A percentile compares a stretch with the other conserved stretches of the same genome.
These are phyloP conservation scores for Lactifluus piperatus DNA, from an alignment of 768 basidiomycete species.

Conservation along the genomic window DNA sequence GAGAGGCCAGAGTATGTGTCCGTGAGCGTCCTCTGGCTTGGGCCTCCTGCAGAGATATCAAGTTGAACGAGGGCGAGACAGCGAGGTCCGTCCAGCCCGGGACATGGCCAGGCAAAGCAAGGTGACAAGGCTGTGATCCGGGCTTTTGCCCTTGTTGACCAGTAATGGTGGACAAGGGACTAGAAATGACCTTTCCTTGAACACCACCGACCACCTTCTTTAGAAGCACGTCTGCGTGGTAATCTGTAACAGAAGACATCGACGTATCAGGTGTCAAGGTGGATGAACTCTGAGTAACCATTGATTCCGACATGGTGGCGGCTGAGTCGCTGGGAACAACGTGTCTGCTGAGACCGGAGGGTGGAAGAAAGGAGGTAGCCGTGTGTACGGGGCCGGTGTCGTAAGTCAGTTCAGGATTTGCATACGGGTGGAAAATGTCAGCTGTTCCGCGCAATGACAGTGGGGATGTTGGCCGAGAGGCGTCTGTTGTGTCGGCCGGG, in stretches of 20 bases:
- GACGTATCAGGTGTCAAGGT: constrained; percentile 22
- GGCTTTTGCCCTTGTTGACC: not conserved
- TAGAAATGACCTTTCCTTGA: constrained; percentile 18
- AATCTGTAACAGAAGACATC: constrained; percentile 15
- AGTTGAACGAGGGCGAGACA: constrained; percentile 44
- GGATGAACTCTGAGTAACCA: constrained; percentile 26
- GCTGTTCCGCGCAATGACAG: constrained; percentile 14
- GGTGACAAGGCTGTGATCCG: constrained; percentile 4
- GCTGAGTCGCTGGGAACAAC: constrained; percentile 14
- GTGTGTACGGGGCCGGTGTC: constrained; percentile 17
- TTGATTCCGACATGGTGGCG: constrained; percentile 26
- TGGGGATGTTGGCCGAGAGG: constrained; percentile 21
- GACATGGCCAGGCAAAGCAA: constrained; percentile 18
- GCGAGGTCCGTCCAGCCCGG: constrained; percentile 42
- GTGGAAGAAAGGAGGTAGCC: constrained; percentile 28
- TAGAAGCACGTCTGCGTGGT: constrained; percentile 6
- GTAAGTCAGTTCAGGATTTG: constrained; percentile 61
- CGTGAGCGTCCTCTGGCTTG: constrained; percentile 48
- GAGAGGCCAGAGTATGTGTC: constrained; percentile 33
- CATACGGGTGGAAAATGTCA: constrained; percentile 61
- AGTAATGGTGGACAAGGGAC: not conserved
- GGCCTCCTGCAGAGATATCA: constrained; percentile 75
- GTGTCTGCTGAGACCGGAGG: constrained; percentile 23
- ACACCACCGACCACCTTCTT: constrained; percentile 11
- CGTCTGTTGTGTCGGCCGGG: constrained; percentile 13